A percentile compares a stretch with the other conserved stretches of the same genome.
phyloP scores from a whole-genome alignment of 306 rosid species.

The Vigna reflexopilosa region DNA sequence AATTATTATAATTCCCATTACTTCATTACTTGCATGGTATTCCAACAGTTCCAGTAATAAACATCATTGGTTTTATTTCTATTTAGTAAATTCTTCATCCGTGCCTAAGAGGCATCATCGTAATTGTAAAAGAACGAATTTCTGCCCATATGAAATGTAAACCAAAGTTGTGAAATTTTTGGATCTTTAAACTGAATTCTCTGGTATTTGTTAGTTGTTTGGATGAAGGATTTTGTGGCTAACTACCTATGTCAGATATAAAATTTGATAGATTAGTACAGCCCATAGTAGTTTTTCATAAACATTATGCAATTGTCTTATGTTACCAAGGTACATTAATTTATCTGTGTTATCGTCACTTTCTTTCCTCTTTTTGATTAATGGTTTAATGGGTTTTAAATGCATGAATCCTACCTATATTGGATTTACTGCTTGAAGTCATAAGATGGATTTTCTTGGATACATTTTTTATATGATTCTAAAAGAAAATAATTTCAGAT shows the following conservation, averaged over 20 bases:
- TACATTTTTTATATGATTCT: conserved; percentile 17
- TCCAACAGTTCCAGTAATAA: neutral
- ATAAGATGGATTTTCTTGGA: conserved; percentile 19
- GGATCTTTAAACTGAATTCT: neutral
- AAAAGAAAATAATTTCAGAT: conserved; percentile 53
- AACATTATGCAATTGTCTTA: conserved; percentile 11
- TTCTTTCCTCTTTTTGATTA: neutral
- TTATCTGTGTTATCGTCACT: neutral
- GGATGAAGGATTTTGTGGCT: conserved; percentile 11
- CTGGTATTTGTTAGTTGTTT: conserved; percentile 16
- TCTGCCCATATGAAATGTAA: neutral
- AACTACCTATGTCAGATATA: conserved; percentile 13
- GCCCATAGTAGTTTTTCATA: conserved; percentile 17
- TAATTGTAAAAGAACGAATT: neutral
- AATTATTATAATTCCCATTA: neutral
- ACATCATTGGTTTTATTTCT: neutral
- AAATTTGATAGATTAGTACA: neutral
- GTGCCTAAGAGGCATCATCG: neutral
- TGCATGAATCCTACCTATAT: conserved; percentile 25
- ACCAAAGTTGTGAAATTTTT: neutral
- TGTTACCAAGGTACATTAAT: neutral
- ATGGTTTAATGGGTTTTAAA: conserved; percentile 22
- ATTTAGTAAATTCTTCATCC: neutral
- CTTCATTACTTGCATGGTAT: neutral
- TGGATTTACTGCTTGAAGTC: conserved; percentile 23